Evolutionary conservation across 768 basidiomycete species (phyloP).

Genomic region (Cyclocybe cylindracea): DNA sequence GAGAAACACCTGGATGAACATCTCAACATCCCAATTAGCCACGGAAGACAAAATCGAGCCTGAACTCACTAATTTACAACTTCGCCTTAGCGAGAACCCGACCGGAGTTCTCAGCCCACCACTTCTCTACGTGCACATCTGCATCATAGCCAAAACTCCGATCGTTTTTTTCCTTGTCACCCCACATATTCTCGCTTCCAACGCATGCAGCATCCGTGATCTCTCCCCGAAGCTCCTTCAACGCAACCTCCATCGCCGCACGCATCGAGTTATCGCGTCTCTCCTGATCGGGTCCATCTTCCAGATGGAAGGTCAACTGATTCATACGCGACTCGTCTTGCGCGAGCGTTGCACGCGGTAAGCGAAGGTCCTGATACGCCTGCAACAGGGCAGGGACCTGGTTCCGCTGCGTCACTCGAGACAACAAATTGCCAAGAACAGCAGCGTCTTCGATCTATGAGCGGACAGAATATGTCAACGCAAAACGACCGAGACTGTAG

Average conservation of each 20-base stretch:
- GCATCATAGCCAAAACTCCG: conserved; percentile 57
- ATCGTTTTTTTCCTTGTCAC: conserved; percentile 49
- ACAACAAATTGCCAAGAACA: conserved; percentile 50
- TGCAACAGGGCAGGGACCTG: conserved; percentile 46
- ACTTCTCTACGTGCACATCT: conserved; percentile 48
- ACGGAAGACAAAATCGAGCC: neutral
- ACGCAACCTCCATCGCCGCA: conserved; percentile 42
- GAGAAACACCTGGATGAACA: neutral
- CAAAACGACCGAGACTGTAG: neutral
- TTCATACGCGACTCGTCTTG: conserved; percentile 52
- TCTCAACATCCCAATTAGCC: neutral
- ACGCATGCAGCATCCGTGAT: conserved; percentile 7
- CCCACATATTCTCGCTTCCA: conserved; percentile 57
- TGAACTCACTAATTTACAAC: neutral
- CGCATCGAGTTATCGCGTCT: conserved; percentile 54
- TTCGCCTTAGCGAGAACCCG: conserved; percentile 2
- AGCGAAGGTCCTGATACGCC: conserved; percentile 55
- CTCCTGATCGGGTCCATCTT: conserved; percentile 54
- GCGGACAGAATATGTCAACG: neutral
- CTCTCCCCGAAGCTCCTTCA: conserved; percentile 21
- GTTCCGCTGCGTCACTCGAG: conserved; percentile 35
- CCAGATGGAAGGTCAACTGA: conserved; percentile 55
- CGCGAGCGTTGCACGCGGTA: conserved; percentile 46
- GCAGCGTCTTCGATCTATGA: conserved; percentile 29
- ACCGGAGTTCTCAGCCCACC: conserved; percentile 35